Evolutionary conservation across 1,139 yeast genomes (phyloP).

Genomic region (Yamadazyma oceani): DNA sequence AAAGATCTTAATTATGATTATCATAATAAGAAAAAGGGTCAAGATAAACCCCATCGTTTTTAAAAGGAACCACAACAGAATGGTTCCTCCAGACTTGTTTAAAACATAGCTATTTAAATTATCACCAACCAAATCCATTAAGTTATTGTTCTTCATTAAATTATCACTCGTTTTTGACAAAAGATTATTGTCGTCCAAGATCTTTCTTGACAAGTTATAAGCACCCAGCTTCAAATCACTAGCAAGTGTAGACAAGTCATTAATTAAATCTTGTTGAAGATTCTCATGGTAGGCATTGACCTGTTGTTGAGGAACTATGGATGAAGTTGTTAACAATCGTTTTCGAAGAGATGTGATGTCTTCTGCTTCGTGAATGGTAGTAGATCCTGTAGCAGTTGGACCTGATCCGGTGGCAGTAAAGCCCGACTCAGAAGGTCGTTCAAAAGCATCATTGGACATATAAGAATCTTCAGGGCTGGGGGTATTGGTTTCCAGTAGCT

Average conservation of each 20-base stretch:
- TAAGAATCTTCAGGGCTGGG: not conserved
- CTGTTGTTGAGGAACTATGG: slow-evolving; percentile 6
- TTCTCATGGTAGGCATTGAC: slow-evolving; percentile 43
- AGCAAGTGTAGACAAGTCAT: slow-evolving; percentile 40
- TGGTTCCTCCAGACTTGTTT: slow-evolving; percentile 41
- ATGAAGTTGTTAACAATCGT: slow-evolving; percentile 11
- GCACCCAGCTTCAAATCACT: slow-evolving; percentile 39
- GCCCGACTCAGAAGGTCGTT: not conserved
- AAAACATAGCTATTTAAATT: slow-evolving; percentile 37
- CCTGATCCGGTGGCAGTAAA: not conserved
- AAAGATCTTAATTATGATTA: slow-evolving; percentile 26
- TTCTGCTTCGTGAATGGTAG: not conserved
- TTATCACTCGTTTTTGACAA: slow-evolving; percentile 39
- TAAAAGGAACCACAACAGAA: slow-evolving; percentile 36
- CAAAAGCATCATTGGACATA: not conserved
- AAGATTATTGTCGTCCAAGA: slow-evolving; percentile 38
- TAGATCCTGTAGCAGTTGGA: not conserved
- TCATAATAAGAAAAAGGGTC: slow-evolving; percentile 28
- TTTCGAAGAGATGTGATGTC: slow-evolving; percentile 11
- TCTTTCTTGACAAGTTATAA: slow-evolving; percentile 31
- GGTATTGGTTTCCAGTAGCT: not conserved
- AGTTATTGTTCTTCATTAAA: slow-evolving; percentile 34
- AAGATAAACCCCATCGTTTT: slow-evolving; percentile 27
- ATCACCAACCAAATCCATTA: slow-evolving; percentile 38
- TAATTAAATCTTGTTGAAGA: slow-evolving; percentile 41